phyloP scores from a whole-genome alignment of 1,284 basidiomycete genomes.

The Lentinula novae-zelandiae region DNA sequence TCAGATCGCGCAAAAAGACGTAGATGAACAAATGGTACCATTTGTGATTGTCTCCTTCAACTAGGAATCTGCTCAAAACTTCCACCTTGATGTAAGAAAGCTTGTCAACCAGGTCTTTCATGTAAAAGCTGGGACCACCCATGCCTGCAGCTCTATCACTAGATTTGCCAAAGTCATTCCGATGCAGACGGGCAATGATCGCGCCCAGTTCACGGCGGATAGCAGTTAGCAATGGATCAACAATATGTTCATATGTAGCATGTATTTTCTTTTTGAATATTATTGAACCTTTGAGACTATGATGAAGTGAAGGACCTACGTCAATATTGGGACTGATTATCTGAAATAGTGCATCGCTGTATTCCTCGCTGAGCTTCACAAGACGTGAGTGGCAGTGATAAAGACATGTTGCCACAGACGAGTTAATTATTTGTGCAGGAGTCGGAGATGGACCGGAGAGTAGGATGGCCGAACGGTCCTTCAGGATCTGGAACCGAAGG shows the following conservation, averaged over 20 bases:
- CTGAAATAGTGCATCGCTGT: conserved; percentile 58
- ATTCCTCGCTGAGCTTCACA: conserved; percentile 65
- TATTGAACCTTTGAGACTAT: conserved; percentile 4
- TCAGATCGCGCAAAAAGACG: conserved; percentile 2
- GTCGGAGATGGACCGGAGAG: conserved; percentile 77
- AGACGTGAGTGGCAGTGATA: conserved; percentile 78
- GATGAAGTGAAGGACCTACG: conserved; percentile 37
- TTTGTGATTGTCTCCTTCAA: conserved; percentile 65
- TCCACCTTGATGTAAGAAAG: conserved; percentile 76
- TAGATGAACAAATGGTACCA: conserved; percentile 50
- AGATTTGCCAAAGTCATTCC: conserved; percentile 74
- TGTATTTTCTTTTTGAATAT: conserved; percentile 49
- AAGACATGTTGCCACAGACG: conserved; percentile 71
- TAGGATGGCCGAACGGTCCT: conserved; percentile 75
- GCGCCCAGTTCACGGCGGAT: conserved; percentile 77
- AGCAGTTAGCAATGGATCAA: conserved; percentile 68
- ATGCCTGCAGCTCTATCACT: conserved; percentile 61
- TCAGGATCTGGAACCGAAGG: conserved; percentile 49
- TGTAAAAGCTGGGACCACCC: conserved; percentile 76
- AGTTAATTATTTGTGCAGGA: conserved; percentile 74
- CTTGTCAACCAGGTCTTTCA: conserved; percentile 88
- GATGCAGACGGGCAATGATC: conserved; percentile 79
- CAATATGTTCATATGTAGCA: conserved; percentile 56
- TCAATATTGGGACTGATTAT: conserved; percentile 60
- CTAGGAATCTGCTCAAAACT: conserved; percentile 63